phyloP scores from a whole-genome alignment of 164 flowering plant species.

The Warburgia ugandensis region DNA sequence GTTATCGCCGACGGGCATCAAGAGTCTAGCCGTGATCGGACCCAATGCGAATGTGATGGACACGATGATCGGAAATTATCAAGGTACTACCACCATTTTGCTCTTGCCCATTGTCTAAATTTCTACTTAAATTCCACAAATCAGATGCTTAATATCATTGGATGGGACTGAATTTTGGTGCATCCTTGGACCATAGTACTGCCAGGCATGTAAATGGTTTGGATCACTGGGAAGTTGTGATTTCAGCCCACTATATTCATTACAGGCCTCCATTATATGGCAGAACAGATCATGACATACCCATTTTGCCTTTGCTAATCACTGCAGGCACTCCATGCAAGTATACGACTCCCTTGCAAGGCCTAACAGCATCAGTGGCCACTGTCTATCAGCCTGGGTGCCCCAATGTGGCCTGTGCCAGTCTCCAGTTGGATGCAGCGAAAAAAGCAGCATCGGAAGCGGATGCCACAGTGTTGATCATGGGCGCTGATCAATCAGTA shows the following conservation, averaged over 20 bases:
- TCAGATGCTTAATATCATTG: too few species aligned
- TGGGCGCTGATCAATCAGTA: constrained; percentile 71
- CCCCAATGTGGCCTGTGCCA: constrained; percentile 44
- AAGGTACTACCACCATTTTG: too few species aligned
- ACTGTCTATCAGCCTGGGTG: constrained; percentile 58
- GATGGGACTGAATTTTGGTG: too few species aligned
- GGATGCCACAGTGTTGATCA: constrained; percentile 68
- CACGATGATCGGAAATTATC: constrained; percentile 91
- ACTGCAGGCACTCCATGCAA: constrained; percentile 75
- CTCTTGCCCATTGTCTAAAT: too few species aligned
- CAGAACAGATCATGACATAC: too few species aligned
- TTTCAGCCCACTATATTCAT: too few species aligned
- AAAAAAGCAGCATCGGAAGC: constrained; percentile 57
- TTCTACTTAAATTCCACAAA: too few species aligned
- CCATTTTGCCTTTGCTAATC: neutral
- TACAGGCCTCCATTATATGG: too few species aligned
- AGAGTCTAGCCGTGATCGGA: constrained; percentile 84
- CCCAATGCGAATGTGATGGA: constrained; percentile 90
- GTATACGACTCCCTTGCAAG: constrained; percentile 77
- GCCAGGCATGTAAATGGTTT: too few species aligned
- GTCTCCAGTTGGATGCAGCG: constrained; percentile 48
- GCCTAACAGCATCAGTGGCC: constrained; percentile 42
- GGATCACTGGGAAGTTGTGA: too few species aligned
- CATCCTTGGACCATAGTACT: too few species aligned
- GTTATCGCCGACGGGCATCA: constrained; percentile 50